phyloP scores from a whole-genome alignment of 768 basidiomycete species.

The Phylloporus sp. region DNA sequence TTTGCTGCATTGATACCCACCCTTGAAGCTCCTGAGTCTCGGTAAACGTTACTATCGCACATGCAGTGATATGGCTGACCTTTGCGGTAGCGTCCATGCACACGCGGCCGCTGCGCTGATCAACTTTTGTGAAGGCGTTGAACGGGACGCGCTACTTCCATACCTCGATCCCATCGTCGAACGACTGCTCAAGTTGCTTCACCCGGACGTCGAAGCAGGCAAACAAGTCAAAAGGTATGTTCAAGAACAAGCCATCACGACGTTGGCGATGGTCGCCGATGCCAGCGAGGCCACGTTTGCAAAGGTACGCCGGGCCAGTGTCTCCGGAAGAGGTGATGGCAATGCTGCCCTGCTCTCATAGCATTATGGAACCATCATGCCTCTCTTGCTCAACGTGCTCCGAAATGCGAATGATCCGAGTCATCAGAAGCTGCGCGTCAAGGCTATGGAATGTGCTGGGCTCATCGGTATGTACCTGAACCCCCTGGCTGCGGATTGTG shows the following conservation, averaged over 20 bases:
- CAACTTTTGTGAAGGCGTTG: conserved; percentile 88
- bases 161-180: conserved; percentile 80
- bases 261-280: conserved; percentile 85
- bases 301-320: conserved; percentile 56
- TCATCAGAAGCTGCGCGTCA: conserved; percentile 64
- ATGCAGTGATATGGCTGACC: not conserved
- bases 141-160: conserved; percentile 62
- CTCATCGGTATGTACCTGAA: conserved; percentile 57
- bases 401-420: conserved; percentile 63
- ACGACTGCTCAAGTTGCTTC: conserved; percentile 51
- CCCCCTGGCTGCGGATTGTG: not conserved
- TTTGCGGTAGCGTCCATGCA: conserved; percentile 60
- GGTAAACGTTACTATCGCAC: conserved; percentile 36
- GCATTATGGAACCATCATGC: conserved; percentile 80
- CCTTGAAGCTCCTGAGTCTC: conserved; percentile 67
- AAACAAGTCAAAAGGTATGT: conserved; percentile 54
- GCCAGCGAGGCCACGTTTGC: conserved; percentile 75
- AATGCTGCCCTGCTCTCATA: conserved; percentile 19
- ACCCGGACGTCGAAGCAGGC: conserved; percentile 43
- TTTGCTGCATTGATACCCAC: conserved; percentile 69
- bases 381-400: conserved; percentile 70
- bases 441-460: conserved; percentile 90
- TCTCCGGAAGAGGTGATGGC: too few species aligned
- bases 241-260: conserved; percentile 85
- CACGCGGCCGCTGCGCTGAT: conserved; percentile 86